Percentiles rank a stretch among this genome's conserved stretches.
Conservation (phyloP, 805 yeast genomes). For the Peterozyma xylosa region DNA sequence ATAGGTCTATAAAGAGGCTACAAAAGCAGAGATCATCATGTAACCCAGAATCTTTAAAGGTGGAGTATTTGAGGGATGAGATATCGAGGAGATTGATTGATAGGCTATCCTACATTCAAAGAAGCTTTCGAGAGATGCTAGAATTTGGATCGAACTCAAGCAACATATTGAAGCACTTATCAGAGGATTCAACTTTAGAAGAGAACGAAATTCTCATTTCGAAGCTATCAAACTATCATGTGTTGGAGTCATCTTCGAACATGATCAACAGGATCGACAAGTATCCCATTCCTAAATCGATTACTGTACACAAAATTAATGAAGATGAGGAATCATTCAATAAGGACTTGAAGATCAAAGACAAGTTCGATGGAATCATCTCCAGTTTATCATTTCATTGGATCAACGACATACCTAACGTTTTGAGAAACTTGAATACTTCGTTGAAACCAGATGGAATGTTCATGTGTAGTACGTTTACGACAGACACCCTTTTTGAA, state of each 20-base stretch:
- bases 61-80: conserved; percentile 70
- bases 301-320: conserved; percentile 37
- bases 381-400: conserved; percentile 74
- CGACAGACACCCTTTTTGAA: conserved; percentile 82
- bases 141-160: conserved; percentile 77
- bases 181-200: conserved; percentile 20
- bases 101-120: conserved; percentile 63
- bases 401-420: conserved; percentile 77
- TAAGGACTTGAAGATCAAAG: conserved; percentile 27
- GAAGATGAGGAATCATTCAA: conserved; percentile 64
- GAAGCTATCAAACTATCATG: conserved; percentile 45
- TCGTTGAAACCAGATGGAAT: conserved; percentile 74
- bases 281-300: conserved; percentile 32
- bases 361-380: conserved; percentile 60
- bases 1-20: conserved; percentile 49
- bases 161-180: conserved; percentile 27
- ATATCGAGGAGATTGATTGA: conserved; percentile 69
- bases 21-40: conserved; percentile 51
- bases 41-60: conserved; percentile 39
- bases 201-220: conserved; percentile 36
- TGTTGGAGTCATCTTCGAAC: conserved; percentile 41
- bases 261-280: too few relatives aligned
- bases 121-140: conserved; percentile 50
- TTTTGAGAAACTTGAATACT: conserved; percentile 44
- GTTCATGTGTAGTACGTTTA: conserved; percentile 73